Percentiles rank a stretch among this genome's conserved stretches.
Evolutionary conservation across 1,284 basidiomycete species (phyloP).

Genomic region (Pisolithus thermaeus): DNA sequence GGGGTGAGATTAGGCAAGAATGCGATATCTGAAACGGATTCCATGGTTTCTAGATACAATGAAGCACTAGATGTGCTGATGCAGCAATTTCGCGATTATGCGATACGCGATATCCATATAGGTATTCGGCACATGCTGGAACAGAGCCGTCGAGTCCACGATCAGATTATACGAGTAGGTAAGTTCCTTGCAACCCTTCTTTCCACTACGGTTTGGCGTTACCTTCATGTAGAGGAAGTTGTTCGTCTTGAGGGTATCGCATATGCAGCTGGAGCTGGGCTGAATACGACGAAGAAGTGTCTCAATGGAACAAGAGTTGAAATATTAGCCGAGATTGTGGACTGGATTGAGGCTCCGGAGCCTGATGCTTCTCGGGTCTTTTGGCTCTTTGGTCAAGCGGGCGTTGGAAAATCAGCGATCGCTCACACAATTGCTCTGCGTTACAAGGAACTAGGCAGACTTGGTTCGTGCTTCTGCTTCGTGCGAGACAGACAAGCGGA

Average conservation of each 20-base stretch:
- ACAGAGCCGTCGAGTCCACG: too few relatives aligned
- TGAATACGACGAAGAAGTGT: constrained; percentile 6
- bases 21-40: constrained; percentile 1
- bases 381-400: constrained; percentile 15
- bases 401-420: constrained; percentile 15
- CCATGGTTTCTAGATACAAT: constrained; percentile 1
- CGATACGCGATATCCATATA: not conserved
- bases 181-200: too few relatives aligned
- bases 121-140: too few relatives aligned
- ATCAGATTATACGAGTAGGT: too few relatives aligned
- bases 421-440: constrained; percentile 13
- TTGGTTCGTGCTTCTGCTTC: constrained; percentile 1
- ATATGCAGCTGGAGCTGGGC: not conserved
- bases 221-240: not conserved
- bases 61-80: not conserved
- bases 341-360: constrained; percentile 6
- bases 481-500: not conserved
- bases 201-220: not conserved
- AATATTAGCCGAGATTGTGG: constrained; percentile 6
- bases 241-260: not conserved
- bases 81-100: constrained; percentile 5
- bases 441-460: constrained; percentile 1
- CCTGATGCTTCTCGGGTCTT: constrained; percentile 1
- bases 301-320: constrained; percentile 9
- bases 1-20: constrained; percentile 5